Conservation (phyloP, 257 asterid genomes). For the Nicotiana sylvestris region DNA sequence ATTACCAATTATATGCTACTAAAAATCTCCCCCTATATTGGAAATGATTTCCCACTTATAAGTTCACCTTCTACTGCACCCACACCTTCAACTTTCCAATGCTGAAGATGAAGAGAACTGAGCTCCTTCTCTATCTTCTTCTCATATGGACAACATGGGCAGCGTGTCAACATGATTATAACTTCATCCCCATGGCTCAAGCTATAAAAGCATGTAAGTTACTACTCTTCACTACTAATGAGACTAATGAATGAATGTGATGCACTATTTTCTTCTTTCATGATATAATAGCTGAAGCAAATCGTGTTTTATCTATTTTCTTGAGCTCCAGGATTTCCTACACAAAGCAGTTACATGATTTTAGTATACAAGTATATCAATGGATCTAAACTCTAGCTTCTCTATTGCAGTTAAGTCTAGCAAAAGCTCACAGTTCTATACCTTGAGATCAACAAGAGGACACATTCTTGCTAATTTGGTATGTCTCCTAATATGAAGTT, state of each 20-base stretch:
- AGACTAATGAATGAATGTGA: not conserved
- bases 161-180: conserved; percentile 28
- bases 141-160: conserved; percentile 34
- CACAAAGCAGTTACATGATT: not conserved
- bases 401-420: conserved; percentile 38
- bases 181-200: conserved; percentile 23
- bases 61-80: conserved; percentile 19
- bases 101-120: conserved; percentile 33
- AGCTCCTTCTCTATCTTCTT: conserved; percentile 27
- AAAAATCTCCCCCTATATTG: conserved; percentile 8
- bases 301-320: not conserved
- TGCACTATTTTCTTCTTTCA: not conserved
- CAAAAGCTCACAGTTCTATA: conserved; percentile 27
- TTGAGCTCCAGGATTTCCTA: not conserved
- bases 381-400: conserved; percentile 16
- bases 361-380: not conserved
- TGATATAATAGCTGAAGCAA: conserved; percentile 3
- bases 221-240: not conserved
- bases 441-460: conserved; percentile 23
- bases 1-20: conserved; percentile 25
- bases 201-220: conserved; percentile 38
- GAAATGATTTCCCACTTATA: conserved; percentile 24
- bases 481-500: conserved; percentile 11
- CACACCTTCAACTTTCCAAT: conserved; percentile 17
- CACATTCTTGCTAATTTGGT: conserved; percentile 30